Evolutionary conservation across 768 basidiomycete genomes (phyloP), one percentile per base, ranked within the genome.

Genomic region (Tephrocybe sp.): DNA sequence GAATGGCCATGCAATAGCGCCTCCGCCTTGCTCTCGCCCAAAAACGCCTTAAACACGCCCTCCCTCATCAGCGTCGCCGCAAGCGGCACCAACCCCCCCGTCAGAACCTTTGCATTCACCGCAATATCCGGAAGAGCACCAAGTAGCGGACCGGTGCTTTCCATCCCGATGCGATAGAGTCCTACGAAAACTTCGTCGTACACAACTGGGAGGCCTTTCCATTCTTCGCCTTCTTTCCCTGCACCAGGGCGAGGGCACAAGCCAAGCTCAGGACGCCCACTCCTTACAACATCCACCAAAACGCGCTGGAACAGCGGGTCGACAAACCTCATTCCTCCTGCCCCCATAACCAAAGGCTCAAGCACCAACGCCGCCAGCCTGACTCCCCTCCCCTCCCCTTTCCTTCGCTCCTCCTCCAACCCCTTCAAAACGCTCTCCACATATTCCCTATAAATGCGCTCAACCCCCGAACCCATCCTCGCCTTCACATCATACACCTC

Each of bases 181-280:
- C 96, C 96, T 19, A 87, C 83, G 62, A 98, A 98, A 9, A 98
- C 96, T 66, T 98, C 96, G 64, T 98, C 96, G 60, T 89, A 98
- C 50, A 98, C 83, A 56, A 98, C 87, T 0, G 96, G 93, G 12
- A 98, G 72, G 3, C 89, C 88, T 4, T 71, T 73, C 83, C 84
- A 87, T 4, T 66, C 59, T 1, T 64, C n/a, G 1, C 5, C 35
- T 12, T 24, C 31, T 15, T 13, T 1, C 5, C 43, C 49, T 12
- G 19, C 16, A n/a, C 30, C 26, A 9, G 13, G 18, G 9, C 8
- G n/a, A 19, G 12, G 18, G 30, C 48, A 53, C 31, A 57, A 2
- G 7, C 56, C 56, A 0, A 57, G 42, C 1, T 50, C 42, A 12
- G 16, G 36, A 13, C 21, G 24, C 6, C 48, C 54, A 9, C 47